These are phyloP conservation scores for Nigrograna mackinnonii DNA, from an alignment of 2,329 filamentous ascomycete species.

Conservation along the genomic window DNA sequence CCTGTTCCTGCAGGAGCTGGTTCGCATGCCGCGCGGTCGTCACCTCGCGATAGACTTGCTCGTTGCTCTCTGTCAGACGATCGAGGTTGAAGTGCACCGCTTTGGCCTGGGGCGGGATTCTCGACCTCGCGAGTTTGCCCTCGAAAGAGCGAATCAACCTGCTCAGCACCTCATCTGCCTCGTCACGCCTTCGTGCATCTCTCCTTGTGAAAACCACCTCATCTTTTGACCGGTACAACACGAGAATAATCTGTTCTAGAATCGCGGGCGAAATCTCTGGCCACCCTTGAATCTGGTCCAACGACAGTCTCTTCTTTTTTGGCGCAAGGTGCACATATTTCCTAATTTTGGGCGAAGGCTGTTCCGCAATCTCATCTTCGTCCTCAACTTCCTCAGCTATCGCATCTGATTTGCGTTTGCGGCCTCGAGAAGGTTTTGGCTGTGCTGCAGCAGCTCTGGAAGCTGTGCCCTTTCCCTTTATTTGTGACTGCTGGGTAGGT, in stretches of 20 bases:
- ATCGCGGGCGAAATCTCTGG: constrained; percentile 58
- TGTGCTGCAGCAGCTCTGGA: constrained; percentile 4
- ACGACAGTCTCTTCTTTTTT: constrained; percentile 38
- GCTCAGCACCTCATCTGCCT: constrained; percentile 61
- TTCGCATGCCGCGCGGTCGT: constrained; percentile 67
- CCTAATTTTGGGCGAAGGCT: constrained; percentile 10
- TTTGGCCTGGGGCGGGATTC: constrained; percentile 64
- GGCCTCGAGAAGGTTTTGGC: constrained; percentile 9
- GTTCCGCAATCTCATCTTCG: constrained; percentile 21
- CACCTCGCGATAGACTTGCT: constrained; percentile 51
- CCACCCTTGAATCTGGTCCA: constrained; percentile 51
- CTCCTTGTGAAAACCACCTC: constrained; percentile 63
- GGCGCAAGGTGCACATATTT: constrained; percentile 38
- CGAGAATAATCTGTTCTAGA: constrained; percentile 57
- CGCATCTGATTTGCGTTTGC: constrained; percentile 21
- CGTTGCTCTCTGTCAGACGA: constrained; percentile 63
- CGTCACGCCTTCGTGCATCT: constrained; percentile 49
- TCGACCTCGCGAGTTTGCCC: constrained; percentile 62
- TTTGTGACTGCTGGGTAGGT: constrained; percentile 5
- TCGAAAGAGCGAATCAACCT: constrained; percentile 60
- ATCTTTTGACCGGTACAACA: constrained; percentile 63
- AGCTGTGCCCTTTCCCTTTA: constrained; percentile 3
- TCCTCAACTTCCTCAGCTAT: constrained; percentile 1
- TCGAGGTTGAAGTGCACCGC: constrained; percentile 66
- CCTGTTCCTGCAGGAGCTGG: constrained; percentile 62